Conservation (phyloP, 441 rosid genomes). For the Omphalea diandra region DNA sequence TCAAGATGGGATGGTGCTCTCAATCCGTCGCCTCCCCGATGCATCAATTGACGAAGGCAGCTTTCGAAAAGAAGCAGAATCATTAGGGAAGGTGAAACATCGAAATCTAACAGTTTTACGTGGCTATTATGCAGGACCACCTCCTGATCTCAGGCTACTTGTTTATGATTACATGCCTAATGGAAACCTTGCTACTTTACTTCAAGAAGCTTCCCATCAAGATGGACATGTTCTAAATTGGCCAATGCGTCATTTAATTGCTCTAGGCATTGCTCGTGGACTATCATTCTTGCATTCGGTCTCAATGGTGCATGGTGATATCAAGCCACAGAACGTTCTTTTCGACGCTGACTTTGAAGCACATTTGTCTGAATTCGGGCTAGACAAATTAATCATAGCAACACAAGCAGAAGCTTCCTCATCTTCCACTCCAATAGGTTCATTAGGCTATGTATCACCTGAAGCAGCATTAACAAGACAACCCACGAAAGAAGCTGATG, state of each 20-base stretch:
- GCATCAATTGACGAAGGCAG: slow-evolving; percentile 61
- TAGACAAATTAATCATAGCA: slow-evolving; percentile 50
- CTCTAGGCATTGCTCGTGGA: slow-evolving; percentile 85
- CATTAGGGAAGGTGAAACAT: slow-evolving; percentile 74
- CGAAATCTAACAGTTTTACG: slow-evolving; percentile 77
- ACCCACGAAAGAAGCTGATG: slow-evolving; percentile 64
- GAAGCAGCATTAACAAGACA: slow-evolving; percentile 67
- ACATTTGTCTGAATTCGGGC: slow-evolving; percentile 76
- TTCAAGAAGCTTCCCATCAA: slow-evolving; percentile 92
- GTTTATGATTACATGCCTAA: slow-evolving; percentile 94
- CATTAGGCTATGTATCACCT: slow-evolving; percentile 74
- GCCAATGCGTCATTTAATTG: slow-evolving; percentile 98
- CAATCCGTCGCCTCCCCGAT: slow-evolving; percentile 67
- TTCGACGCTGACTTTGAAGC: slow-evolving; percentile 67
- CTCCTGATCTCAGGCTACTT: slow-evolving; percentile 74
- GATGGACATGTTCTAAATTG: slow-evolving; percentile 94
- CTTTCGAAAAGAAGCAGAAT: slow-evolving; percentile 80
- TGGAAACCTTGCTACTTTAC: slow-evolving; percentile 82
- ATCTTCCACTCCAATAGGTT: slow-evolving; percentile 59
- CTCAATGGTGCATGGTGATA: slow-evolving; percentile 73
- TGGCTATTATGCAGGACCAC: slow-evolving; percentile 76
- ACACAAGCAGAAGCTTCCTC: slow-evolving; percentile 61
- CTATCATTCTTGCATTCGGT: slow-evolving; percentile 68
- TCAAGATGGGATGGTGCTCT: slow-evolving; percentile 86
- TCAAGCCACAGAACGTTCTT: slow-evolving; percentile 81